Conservation (phyloP, 164 flowering plant species). For the Litsea cubeba region DNA sequence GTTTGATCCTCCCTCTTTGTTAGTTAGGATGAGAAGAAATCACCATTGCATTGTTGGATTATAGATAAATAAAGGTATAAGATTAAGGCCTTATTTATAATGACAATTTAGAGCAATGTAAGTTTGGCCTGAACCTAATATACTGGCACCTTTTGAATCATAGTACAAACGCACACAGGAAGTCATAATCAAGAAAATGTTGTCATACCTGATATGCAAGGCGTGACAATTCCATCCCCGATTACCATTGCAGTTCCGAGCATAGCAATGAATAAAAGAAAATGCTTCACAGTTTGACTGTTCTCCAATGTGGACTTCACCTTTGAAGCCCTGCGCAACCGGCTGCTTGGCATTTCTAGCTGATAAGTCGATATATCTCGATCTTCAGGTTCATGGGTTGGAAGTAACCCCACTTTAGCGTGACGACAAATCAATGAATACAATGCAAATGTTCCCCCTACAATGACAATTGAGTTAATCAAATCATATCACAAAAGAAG, state of each 20-base stretch:
- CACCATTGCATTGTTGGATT: too few relatives aligned
- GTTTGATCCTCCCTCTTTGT: too few relatives aligned
- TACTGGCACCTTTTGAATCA: too few relatives aligned
- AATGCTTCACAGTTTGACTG: conserved; percentile 13
- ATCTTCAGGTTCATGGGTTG: conserved; percentile 19
- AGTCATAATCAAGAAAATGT: background rate
- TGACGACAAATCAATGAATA: conserved; percentile 31
- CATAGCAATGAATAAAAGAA: conserved; percentile 22
- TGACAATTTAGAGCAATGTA: too few relatives aligned
- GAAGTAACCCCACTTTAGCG: conserved; percentile 25
- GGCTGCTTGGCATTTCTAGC: conserved; percentile 15
- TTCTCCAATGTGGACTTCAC: conserved; percentile 20
- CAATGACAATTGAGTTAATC: background rate
- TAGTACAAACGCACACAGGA: background rate
- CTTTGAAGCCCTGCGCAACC: conserved; percentile 18
- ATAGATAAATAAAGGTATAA: too few relatives aligned
- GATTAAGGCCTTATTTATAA: background rate
- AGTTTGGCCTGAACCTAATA: too few relatives aligned
- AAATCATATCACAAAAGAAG: too few relatives aligned
- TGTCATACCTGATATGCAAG: conserved; percentile 28
- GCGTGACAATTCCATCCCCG: conserved; percentile 30
- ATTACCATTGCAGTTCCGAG: conserved; percentile 34
- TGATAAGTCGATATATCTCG: conserved; percentile 12
- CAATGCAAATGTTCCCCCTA: conserved; percentile 31
- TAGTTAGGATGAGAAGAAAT: too few relatives aligned